phyloP scores from a whole-genome alignment of 1,284 basidiomycete genomes.

The Leccinum solheimii region DNA sequence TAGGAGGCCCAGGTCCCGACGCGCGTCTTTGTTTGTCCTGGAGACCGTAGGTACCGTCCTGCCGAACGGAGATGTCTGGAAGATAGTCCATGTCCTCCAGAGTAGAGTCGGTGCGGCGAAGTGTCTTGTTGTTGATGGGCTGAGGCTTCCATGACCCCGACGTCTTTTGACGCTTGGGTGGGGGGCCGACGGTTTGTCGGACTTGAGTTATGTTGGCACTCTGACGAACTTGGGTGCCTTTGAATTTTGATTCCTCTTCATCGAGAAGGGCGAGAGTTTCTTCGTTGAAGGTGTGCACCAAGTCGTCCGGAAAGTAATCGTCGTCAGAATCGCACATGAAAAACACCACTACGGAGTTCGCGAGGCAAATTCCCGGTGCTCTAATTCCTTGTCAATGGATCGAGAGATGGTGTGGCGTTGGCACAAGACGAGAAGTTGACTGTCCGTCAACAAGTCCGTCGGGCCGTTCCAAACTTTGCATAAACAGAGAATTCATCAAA shows the following conservation, averaged over 20 bases:
- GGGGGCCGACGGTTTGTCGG: conserved; percentile 34
- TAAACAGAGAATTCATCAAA: not conserved
- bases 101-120: conserved; percentile 20
- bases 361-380: not conserved
- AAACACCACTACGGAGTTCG: not conserved
- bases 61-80: conserved; percentile 56
- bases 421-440: not conserved
- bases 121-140: conserved; percentile 2
- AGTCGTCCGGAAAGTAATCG: conserved; percentile 62
- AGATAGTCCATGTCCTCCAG: conserved; percentile 49
- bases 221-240: conserved; percentile 25
- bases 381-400: conserved; percentile 2
- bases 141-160: conserved; percentile 35
- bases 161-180: conserved; percentile 59
- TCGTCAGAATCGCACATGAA: conserved; percentile 68
- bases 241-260: conserved; percentile 55
- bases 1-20: conserved; percentile 10
- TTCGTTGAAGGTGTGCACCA: conserved; percentile 55
- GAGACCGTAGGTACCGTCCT: conserved; percentile 41
- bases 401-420: not conserved
- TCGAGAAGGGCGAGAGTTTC: conserved; percentile 61
- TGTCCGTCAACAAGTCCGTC: too few relatives aligned
- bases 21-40: conserved; percentile 26
- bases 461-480: not conserved
- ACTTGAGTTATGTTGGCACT: conserved; percentile 19